Conservation (phyloP, 2,329 filamentous ascomycete genomes). For the Fusarium brevicatenulatum region DNA sequence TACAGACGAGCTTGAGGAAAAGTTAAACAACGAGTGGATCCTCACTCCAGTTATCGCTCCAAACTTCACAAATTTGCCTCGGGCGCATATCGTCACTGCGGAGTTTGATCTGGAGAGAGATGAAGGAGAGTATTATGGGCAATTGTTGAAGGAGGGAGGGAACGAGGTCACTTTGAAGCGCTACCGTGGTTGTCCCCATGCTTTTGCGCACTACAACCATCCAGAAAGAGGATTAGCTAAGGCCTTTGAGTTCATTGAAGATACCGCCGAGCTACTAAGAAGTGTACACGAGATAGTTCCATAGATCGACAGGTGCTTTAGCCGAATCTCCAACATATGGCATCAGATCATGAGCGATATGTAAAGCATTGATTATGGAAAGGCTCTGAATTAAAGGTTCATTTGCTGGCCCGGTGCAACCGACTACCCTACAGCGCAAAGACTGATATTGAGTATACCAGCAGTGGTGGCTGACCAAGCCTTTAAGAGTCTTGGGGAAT, state of each 20-base stretch:
- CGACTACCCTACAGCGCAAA: background rate
- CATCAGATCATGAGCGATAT: no score
- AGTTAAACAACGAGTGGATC: background rate
- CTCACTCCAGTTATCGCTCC: background rate
- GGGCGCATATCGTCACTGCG: background rate
- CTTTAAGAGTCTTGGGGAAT: no score
- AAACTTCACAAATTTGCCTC: background rate
- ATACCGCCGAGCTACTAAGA: background rate
- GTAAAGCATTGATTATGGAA: background rate
- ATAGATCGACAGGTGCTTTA: no score
- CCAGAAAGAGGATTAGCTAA: background rate
- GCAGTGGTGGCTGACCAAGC: no score
- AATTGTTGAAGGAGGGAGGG: background rate
- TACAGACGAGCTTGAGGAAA: background rate
- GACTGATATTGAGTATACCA: no score
- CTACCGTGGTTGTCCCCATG: background rate
- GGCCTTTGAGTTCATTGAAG: background rate
- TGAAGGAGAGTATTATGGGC: background rate
- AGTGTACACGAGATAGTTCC: background rate
- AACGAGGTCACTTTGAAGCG: background rate
- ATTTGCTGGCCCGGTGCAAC: background rate
- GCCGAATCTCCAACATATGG: no score
- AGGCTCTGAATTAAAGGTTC: no score
- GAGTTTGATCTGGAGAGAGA: constrained; percentile 6
- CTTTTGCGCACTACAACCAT: background rate